Evolutionary conservation across 2,329 filamentous ascomycete genomes (phyloP), one percentile per base, ranked within the genome.

Genomic region (Macroventuria anomochaeta): DNA sequence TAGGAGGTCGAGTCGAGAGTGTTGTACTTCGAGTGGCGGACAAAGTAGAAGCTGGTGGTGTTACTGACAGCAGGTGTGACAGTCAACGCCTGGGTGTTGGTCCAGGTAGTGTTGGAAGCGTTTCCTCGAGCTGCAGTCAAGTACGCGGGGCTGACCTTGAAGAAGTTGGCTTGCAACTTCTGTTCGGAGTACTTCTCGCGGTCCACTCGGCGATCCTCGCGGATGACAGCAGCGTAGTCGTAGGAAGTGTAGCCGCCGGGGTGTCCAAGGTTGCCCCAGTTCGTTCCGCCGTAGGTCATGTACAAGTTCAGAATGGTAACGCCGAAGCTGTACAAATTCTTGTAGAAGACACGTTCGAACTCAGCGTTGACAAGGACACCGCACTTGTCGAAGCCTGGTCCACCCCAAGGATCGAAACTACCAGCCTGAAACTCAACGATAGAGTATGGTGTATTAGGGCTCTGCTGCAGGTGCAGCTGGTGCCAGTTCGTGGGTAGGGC

Each of bases 221-320:
- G 80, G 46, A 93, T 90, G 6, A 80, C 77, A 4, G 85, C 79
- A 5, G 83, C 82, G 61, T 86, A 87, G 62, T 87, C 84, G 63
- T 87, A 87, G 3, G 79, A 82, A 0, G 79, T 80, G 61, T 81
- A 80, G 7, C 69, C 78, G 33, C 85, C 86, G 8, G 87, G 81
- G 60, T 91, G 85, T 0, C 89, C 69, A 0, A 73, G 57, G 18
- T 74, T 93, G 0, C 90, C 90, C 90, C 90, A 93, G 68, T 93
- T 95, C 0, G 90, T 93, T 5, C 90, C 90, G 12, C 90, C 90
- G 60, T 82, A 90, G 0, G 83, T 86, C 90, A 93, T 93, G 70
- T 92, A 93, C 1, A 91, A 67, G 61, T 87, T 92, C 52, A 91
- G 77, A 7, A 93, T 83, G 0, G 83, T 85, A 2, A 87, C 82